These are phyloP conservation scores for Lentinus tigrinus DNA, from an alignment of 768 basidiomycete genomes.

Conservation along the genomic window DNA sequence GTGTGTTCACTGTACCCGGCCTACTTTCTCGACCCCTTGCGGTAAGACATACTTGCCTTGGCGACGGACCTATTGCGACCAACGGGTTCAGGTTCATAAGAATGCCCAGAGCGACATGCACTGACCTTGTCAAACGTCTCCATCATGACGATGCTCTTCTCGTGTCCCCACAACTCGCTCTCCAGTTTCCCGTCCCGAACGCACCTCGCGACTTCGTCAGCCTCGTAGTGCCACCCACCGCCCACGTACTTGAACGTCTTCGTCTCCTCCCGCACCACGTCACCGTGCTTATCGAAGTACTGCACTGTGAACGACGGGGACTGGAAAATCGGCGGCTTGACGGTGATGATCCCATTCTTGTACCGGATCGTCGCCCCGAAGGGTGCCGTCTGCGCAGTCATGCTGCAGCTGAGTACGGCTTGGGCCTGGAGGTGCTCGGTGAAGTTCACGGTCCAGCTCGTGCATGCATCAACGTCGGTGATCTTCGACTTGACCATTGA, in stretches of 20 bases:
- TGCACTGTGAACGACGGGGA: slow-evolving; percentile 66
- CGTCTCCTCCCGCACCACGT: slow-evolving; percentile 55
- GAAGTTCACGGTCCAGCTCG: slow-evolving; percentile 75
- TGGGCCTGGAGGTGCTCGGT: slow-evolving; percentile 62
- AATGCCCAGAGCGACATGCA: not conserved
- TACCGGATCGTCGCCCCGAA: slow-evolving; percentile 71
- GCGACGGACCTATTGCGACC: slow-evolving; percentile 49
- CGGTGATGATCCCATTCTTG: slow-evolving; percentile 65
- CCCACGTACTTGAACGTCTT: slow-evolving; percentile 58
- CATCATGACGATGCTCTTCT: slow-evolving; percentile 81
- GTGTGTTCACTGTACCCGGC: slow-evolving; percentile 9
- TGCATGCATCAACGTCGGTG: slow-evolving; percentile 78
- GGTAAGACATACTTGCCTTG: slow-evolving; percentile 69
- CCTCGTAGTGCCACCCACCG: slow-evolving; percentile 80
- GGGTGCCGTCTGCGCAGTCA: slow-evolving; percentile 46
- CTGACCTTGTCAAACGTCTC: slow-evolving; percentile 81
- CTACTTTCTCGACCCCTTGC: slow-evolving; percentile 51
- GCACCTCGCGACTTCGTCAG: slow-evolving; percentile 84
- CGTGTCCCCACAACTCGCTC: slow-evolving; percentile 72
- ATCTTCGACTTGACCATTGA: slow-evolving; percentile 76
- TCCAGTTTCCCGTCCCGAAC: slow-evolving; percentile 71
- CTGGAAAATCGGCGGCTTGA: slow-evolving; percentile 65
- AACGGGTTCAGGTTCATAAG: slow-evolving; percentile 5
- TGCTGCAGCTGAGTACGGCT: slow-evolving; percentile 70
- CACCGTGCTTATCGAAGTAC: slow-evolving; percentile 50